phyloP scores from a whole-genome alignment of 805 yeast genomes.

The Naumovozyma castellii region DNA sequence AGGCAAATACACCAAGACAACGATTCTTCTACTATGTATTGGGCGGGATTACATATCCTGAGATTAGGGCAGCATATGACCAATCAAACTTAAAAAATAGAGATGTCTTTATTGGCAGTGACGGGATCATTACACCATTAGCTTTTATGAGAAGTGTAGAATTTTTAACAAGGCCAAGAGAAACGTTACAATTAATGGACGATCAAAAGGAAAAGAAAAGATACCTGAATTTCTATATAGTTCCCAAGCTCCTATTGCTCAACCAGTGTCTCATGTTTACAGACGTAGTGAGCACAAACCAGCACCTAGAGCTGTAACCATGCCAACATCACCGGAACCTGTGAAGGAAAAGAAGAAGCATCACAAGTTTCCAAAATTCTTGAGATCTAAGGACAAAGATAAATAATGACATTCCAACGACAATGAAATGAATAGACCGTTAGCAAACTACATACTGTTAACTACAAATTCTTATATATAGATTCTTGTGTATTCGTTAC shows the following conservation, averaged over 20 bases:
- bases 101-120: conserved; percentile 77
- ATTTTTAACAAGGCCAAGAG: conserved; percentile 31
- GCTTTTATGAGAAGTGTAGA: conserved; percentile 33
- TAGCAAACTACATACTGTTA: too few species aligned
- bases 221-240: conserved; percentile 40
- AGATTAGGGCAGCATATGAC: conserved; percentile 66
- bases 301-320: conserved; percentile 2
- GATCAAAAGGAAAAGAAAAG: conserved; percentile 28
- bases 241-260: conserved; percentile 13
- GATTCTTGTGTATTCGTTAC: too few species aligned
- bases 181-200: conserved; percentile 35
- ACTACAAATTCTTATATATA: too few species aligned
- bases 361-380: conserved; percentile 38
- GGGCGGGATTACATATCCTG: conserved; percentile 85
- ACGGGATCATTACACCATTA: conserved; percentile 52
- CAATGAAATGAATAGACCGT: too few species aligned
- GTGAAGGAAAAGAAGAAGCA: conserved; percentile 36
- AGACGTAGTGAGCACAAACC: conserved; percentile 10
- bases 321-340: conserved; percentile 3
- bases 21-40: conserved; percentile 71
- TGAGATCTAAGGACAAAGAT: conserved; percentile 26
- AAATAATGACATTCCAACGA: too few species aligned
- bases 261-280: conserved; percentile 22
- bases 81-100: conserved; percentile 50
- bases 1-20: conserved; percentile 41